Evolutionary conservation across 495 filamentous ascomycete genomes (phyloP).

Genomic region (Polyplosphaeria fusca): DNA sequence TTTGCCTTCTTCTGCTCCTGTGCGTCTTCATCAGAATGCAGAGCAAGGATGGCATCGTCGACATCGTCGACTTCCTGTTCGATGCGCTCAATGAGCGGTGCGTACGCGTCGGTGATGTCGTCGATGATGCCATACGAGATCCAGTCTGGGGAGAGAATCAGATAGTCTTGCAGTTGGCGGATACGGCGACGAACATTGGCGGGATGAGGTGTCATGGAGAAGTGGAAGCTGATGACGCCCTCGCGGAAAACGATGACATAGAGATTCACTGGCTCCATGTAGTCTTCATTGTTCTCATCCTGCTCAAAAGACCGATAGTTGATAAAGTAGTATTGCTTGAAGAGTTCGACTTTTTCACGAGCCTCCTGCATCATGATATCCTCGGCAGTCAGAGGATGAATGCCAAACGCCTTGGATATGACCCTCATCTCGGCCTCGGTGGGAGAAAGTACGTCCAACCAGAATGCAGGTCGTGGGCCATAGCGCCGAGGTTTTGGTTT

Average conservation of each 20-base stretch:
- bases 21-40: constrained; percentile 56
- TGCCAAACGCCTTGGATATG: constrained; percentile 85
- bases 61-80: constrained; percentile 47
- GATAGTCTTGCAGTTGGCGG: constrained; percentile 88
- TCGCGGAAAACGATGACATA: constrained; percentile 96
- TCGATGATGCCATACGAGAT: constrained; percentile 98
- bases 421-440: constrained; percentile 92
- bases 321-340: constrained; percentile 95
- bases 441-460: constrained; percentile 87
- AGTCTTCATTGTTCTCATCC: constrained; percentile 79
- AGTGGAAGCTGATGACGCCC: constrained; percentile 92
- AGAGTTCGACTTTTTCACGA: constrained; percentile 96
- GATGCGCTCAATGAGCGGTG: constrained; percentile 82
- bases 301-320: constrained; percentile 98
- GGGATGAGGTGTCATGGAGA: constrained; percentile 86
- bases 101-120: constrained; percentile 95
- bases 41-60: constrained; percentile 51
- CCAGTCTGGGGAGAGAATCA: constrained; percentile 92
- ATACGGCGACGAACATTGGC: constrained; percentile 93
- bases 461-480: constrained; percentile 89
- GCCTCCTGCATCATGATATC: constrained; percentile 97
- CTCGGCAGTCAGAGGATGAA: constrained; percentile 90
- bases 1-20: constrained; percentile 21
- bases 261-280: constrained; percentile 93
- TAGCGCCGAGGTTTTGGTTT: constrained; percentile 65